Base-by-base conservation (phyloP, 2,329 filamentous ascomycete genomes). In the Phyllachora maydis region DNA sequence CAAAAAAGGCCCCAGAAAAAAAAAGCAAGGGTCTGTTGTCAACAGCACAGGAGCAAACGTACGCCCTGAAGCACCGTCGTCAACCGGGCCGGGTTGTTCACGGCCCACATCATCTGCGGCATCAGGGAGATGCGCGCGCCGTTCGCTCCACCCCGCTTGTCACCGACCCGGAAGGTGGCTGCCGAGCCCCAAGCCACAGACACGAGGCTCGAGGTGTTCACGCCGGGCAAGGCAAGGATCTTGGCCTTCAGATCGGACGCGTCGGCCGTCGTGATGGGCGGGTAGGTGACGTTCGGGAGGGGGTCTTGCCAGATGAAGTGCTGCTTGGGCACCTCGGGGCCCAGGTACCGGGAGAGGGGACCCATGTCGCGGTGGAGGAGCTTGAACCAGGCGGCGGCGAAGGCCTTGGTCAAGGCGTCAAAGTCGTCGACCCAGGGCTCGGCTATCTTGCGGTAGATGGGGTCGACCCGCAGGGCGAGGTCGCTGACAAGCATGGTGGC, bases 121-220 rank as follows among this genome's bases (percentile, higher is more conserved):
- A 58, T 51, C 10, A 79, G 68, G 20, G 70, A 67, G 35, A 81
- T 75, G 35, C 73, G 72, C 11, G 65, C 72, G 37, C 74, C 74
- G 37, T 79, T 79, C 47, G 74, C 73, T 39, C 74, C 74, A 35
- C 74, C 74, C 33, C 74, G 73, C 63, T 79, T 79, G 53, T 81
- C 74, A 33, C 64, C 61, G 35, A 63, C 59, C 30, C 70, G 68
- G 65, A 67, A 76, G 16, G 66, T 68, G 3, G 68, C 68, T 17
- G 70, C 69, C 0, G 69, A 65, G 4, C 62, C 64, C 62, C 65
- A 76, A 14, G 70, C 69, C n/a, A 60, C 58, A 8, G 56, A 56
- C 22, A 78, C 58, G 30, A 78, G 53, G 43, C 65, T 63, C 25
- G 56, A 54, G 9, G 57, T 45, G 28, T 57, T 54, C 4, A 76